Base-by-base conservation (phyloP, 805 yeast genomes). In the Candida michaelii region DNA sequence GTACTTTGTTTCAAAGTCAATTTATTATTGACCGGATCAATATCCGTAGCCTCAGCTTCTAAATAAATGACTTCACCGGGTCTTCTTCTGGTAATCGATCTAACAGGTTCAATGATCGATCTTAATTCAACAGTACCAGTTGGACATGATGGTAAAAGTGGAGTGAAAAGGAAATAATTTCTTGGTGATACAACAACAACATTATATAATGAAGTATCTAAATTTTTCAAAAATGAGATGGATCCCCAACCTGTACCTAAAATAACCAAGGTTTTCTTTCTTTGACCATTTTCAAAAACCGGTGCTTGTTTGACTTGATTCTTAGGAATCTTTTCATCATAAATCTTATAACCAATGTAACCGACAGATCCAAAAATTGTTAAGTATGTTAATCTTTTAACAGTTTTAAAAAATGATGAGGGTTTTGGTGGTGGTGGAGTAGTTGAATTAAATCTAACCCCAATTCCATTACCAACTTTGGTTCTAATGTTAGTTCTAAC, bases 241-340 rank as follows among this genome's bases (percentile, higher is more conserved):
- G 95, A 79, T 47, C 96, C 97, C 98, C 98, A 90, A 42, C 97
- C 98, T 16, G 96, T 82, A 48, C 95, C 95, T 59, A 79, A 79
- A 65, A 77, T 82, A 40, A 91, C 93, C 55, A 83, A 67, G n/a
- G 85, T 80, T 65, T 83, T 83, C 73, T 80, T 82, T 58, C 73
- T 66, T 44, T 78, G 77, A 44, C 85, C 88, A 49, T 71, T 72
- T 36, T 73, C 68, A 48, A 77, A 71, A 13, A 69, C 63, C 9
- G 79, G 72, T n/a, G 78, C 66, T 58, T 83, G 89, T 40, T 82
- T 81, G 37, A 65, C 52, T 58, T 84, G 89, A 13, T 71, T 66
- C 25, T 71, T 66, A 5, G 90, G 90, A 51, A 74, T 70, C 5
- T 77, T 65, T 63, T 85, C 91, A 32, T 68, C 67, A 59, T 82